Evolutionary conservation across 129 eudicot species (phyloP), one percentile per base, ranked within the genome.

Genomic region (Dittrichia graveolens): DNA sequence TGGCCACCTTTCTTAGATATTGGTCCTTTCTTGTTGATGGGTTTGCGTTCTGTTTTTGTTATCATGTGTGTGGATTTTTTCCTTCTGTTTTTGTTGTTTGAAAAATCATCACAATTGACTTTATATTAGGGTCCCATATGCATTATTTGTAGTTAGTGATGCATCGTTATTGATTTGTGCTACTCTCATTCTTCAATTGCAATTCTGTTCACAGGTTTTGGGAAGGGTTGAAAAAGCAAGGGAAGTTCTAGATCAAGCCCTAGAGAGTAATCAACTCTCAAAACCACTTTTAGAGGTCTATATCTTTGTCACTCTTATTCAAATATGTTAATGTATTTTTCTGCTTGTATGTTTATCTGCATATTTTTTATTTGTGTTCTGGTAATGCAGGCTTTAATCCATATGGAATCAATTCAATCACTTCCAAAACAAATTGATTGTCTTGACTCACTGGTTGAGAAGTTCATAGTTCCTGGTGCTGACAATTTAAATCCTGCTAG

Each of bases 261-360:
- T 91, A 16, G 99, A 95, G 77, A 81, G 65, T 70, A 81, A 72
- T 48, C 97, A 83, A 62, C 75, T 82, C 71, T 90, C 99, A 16
- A 95, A 95, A 77, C 96, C 99, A 43, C 94, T 95, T 77, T 74
- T 95, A 53, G 97, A 95, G 99, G 98, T 94, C 56, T 60, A 67
- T 75, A 65, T 79, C 56, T 66, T 70, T 65, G 54, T 72, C 39
- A 16, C 37, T 58, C 7, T 43, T 14, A 14, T 50, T 13, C 49
- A n/a, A 39, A 7, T 11, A 31, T 42, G 35, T 57, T 39, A 1
- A 1, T 35, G 9, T 12, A 18, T 16, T 19, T 46, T 44, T 42
- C 11, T 68, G 24, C 1, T 24, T 38, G 12, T 55, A 38, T 73
- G n/a, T 8, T 31, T 24, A 48, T 15, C 34, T 75, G 53, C 19